Conservation (phyloP, 73 alveolate genomes). For the Paraurostyla sp. region DNA sequence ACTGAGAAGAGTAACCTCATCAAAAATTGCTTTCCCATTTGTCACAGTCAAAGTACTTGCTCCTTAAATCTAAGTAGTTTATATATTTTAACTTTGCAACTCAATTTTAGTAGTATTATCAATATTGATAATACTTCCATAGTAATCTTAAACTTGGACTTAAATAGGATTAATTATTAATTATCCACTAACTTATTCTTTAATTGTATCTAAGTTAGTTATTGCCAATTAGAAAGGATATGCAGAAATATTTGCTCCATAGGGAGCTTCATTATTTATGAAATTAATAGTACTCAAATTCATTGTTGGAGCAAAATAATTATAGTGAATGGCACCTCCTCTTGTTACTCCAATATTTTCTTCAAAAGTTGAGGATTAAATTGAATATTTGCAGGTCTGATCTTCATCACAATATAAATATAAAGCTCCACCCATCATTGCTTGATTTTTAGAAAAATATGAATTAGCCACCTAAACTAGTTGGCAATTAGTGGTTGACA, state of each 20-base stretch:
- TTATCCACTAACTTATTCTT: conserved; percentile 30
- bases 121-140: background rate
- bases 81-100: conserved; percentile 13
- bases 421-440: conserved; percentile 42
- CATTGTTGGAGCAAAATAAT: conserved; percentile 27
- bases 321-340: conserved; percentile 38
- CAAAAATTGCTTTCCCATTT: background rate
- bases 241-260: conserved; percentile 47
- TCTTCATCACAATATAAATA: conserved; percentile 45
- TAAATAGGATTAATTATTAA: background rate
- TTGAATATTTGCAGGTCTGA: background rate
- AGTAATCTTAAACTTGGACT: conserved; percentile 32
- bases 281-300: background rate
- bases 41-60: conserved; percentile 26
- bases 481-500: conserved; percentile 9
- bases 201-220: background rate
- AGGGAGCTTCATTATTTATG: conserved; percentile 33
- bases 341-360: background rate
- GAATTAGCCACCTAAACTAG: background rate
- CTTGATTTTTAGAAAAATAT: conserved; percentile 18
- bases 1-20: conserved; percentile 5
- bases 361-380: background rate
- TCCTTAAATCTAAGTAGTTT: conserved; percentile 50
- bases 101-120: conserved; percentile 50
- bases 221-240: conserved; percentile 24